Conservation (phyloP, 2,329 filamentous ascomycete genomes). For the Hypoxylon sp. region DNA sequence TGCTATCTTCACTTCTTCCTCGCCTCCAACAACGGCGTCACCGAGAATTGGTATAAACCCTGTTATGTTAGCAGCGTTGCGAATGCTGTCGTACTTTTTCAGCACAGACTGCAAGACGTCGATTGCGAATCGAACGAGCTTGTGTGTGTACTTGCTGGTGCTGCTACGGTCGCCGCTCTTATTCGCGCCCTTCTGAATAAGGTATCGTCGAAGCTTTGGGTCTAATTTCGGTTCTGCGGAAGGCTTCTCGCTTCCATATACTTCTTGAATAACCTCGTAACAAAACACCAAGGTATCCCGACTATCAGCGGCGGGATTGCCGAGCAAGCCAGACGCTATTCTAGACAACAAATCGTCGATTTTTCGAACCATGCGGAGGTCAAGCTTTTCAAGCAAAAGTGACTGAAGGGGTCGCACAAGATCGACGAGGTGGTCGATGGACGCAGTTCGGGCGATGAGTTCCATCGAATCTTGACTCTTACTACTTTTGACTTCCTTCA, state of each 20-base stretch:
- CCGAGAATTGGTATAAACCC: constrained; percentile 92
- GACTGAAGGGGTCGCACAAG: constrained; percentile 83
- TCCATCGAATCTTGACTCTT: constrained; percentile 99
- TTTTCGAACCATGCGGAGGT: constrained; percentile 85
- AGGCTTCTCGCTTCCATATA: constrained; percentile 74
- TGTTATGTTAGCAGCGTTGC: constrained; percentile 81
- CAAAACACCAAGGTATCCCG: constrained; percentile 92
- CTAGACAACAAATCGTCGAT: constrained; percentile 89
- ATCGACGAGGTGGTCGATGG: constrained; percentile 77
- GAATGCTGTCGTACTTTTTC: constrained; percentile 84
- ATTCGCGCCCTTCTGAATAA: constrained; percentile 83
- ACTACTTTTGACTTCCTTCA: constrained; percentile 97
- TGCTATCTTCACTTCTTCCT: constrained; percentile 93
- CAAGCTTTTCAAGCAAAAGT: constrained; percentile 85
- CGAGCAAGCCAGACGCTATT: constrained; percentile 83
- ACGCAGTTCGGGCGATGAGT: constrained; percentile 84
- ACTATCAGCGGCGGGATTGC: constrained; percentile 82
- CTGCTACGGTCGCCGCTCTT: constrained; percentile 78
- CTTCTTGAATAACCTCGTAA: constrained; percentile 91
- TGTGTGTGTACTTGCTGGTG: constrained; percentile 85
- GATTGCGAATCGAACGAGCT: constrained; percentile 87
- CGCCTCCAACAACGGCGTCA: constrained; percentile 83
- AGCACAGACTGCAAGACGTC: constrained; percentile 88
- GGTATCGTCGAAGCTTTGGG: constrained; percentile 75
- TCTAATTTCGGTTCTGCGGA: constrained; percentile 68